Conservation (phyloP, 306 rosid species). For the Luffa aegyptiaca region DNA sequence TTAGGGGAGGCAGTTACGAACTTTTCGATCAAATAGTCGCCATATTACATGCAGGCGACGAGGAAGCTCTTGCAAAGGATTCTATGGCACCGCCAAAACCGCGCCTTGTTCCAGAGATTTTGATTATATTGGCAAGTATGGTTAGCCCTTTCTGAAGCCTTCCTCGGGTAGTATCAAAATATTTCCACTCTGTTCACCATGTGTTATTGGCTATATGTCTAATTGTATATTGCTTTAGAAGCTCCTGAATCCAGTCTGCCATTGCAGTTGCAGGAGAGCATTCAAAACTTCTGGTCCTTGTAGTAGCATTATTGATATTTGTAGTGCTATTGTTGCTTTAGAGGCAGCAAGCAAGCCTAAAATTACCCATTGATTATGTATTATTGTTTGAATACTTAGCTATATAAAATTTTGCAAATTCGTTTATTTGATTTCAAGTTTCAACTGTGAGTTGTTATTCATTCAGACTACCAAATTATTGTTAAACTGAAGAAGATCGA, state of each 20-base stretch:
- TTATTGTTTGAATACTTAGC: not conserved
- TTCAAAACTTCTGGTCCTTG: not conserved
- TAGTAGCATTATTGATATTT: not conserved
- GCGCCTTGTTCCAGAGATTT: conserved; percentile 75
- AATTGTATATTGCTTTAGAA: not conserved
- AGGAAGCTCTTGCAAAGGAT: conserved; percentile 60
- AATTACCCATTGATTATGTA: not conserved
- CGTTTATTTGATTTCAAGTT: not conserved
- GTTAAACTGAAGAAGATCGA: not conserved
- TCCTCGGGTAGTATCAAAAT: not conserved
- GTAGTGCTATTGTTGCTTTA: not conserved
- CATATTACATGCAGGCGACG: conserved; percentile 53
- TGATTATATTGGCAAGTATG: conserved; percentile 50
- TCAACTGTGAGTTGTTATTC: not conserved
- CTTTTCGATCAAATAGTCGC: conserved; percentile 59
- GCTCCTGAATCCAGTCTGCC: not conserved
- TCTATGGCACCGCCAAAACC: conserved; percentile 56
- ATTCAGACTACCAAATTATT: not conserved
- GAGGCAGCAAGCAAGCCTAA: not conserved
- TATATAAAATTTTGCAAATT: not conserved
- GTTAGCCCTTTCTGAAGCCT: conserved; percentile 63
- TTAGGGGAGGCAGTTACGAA: conserved; percentile 83
- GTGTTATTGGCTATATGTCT: not conserved
- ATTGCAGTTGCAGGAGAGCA: not conserved
- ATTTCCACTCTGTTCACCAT: not conserved